Base-by-base conservation (phyloP, 371 early-diverging fungal genomes). In the Rhizopus delemar region DNA sequence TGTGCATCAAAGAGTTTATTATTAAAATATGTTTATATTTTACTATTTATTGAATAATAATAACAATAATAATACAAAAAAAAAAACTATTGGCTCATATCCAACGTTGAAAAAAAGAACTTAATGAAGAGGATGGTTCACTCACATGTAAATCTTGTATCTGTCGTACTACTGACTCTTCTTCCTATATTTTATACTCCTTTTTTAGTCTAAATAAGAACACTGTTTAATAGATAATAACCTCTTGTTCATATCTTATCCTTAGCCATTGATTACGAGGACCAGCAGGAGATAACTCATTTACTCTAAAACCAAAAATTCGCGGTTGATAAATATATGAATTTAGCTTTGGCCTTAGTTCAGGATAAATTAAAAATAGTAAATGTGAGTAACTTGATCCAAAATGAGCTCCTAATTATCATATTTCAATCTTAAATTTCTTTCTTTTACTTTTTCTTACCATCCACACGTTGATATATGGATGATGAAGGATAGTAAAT, bases 361-460 rank as follows among this genome's bases (percentile, higher is more conserved):
- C 86, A 34, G 94, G 88, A 69, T 89, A 93, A 11, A 85, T 85
- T 60, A 93, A 81, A 70, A 97, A 89, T 46, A 98, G 78, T 60
- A 98, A 81, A 68, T 95, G 92, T n/a, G 94, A 88, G 74, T 98
- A 96, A 6, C 97, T 92, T 4, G 91, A 90, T 31, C 98, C 98
- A 81, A 98, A 99, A 70, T 91, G 93, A 46, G 97, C 94, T 57
- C 98, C 85, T 88, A 69, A 46, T 48, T 32, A 46, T 38, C 39
- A 53, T 4, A 31, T 8, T 38, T 56, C 33, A 69, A 48, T 35
- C 36, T 33, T 4, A 46, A 28, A 32, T 43, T 29, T 49, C 7
- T 45, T 33, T 33, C 2, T 8, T 36, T 45, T 16, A 12, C 0
- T 5, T 11, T 16, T 12, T 33, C 53, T 57, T 81, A 86, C 89